These are phyloP conservation scores for Solanum neorickii DNA, from an alignment of 257 asterid genomes.

Conservation along the genomic window DNA sequence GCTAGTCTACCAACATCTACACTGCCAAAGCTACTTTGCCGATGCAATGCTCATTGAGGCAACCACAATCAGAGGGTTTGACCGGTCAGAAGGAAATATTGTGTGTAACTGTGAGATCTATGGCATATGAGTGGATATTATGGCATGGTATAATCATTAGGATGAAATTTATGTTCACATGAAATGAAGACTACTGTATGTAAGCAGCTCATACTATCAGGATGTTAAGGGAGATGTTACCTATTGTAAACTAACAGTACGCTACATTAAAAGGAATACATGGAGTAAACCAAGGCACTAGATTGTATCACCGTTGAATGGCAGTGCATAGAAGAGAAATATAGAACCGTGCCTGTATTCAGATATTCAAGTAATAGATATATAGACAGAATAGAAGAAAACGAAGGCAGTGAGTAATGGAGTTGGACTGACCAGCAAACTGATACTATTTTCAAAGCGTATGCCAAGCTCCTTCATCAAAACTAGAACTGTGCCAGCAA, in stretches of 20 bases:
- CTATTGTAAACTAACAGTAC: neutral
- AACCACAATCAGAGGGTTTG: neutral
- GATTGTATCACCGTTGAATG: neutral
- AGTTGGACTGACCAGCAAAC: slow-evolving; percentile 53
- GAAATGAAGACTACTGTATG: neutral
- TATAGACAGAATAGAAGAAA: neutral
- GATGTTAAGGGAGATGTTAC: neutral
- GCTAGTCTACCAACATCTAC: neutral
- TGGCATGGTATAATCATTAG: neutral
- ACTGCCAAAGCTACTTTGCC: neutral
- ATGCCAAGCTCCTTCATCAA: slow-evolving; percentile 81
- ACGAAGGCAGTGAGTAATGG: neutral
- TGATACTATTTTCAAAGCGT: slow-evolving; percentile 71
- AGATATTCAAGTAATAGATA: neutral
- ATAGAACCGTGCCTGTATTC: neutral
- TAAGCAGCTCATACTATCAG: neutral
- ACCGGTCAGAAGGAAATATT: neutral
- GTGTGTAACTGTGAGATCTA: neutral
- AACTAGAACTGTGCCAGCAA: slow-evolving; percentile 93
- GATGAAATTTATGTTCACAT: neutral
- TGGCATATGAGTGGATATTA: neutral
- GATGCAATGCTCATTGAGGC: neutral
- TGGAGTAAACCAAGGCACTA: neutral
- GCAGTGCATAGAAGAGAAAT: neutral
- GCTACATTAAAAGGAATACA: neutral